Evolutionary conservation across 495 filamentous ascomycete genomes (phyloP), one percentile per base, ranked within the genome.

Genomic region (Pyronema omphalodes): DNA sequence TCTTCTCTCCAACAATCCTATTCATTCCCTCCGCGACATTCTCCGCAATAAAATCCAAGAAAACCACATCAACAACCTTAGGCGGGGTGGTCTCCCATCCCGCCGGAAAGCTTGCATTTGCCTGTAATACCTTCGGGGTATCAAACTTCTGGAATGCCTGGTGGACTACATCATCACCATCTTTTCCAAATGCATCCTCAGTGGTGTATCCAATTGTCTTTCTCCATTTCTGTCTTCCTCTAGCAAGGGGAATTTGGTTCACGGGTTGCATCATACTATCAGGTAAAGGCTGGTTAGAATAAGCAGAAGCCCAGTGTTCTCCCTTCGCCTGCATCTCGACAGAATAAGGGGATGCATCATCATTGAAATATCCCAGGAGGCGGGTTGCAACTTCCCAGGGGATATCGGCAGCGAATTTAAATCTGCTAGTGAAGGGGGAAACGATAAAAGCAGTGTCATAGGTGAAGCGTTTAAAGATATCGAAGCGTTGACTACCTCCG

Each of bases 401-500:
- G 19, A 98, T 80, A 63, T 93, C 77, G 57, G 79, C 76, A 48
- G 94, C 72, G 61, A 81, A 85, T n/a, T 73, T 70, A 58, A 94
- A 83, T 4, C 75, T 76, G 65, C 81, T 91, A 0, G 78, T 80
- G 66, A 98, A 98, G 1, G 91, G 91, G 3, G 85, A 94, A 48
- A 95, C 74, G 44, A 86, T 81, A 64, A 77, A 95, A 2, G 79
- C 82, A 0, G 81, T 81, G 61, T 98, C 91, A 46, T 74, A 77
- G 0, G 91, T 95, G 58, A 95, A 95, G 7, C 91, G 93, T 63
- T 88, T 75, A 74, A 95, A 94, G 57, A 98, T 82, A 64, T 98
- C 91, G 64, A 95, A 96, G 45, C 91, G 83, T 54, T 96, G 79
- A 2, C 83, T 83, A 8, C 91, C 91, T 6, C 86, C 93, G 64